Conservation (phyloP, 2,329 filamentous ascomycete genomes). For the Pezicula neosporulosa region DNA sequence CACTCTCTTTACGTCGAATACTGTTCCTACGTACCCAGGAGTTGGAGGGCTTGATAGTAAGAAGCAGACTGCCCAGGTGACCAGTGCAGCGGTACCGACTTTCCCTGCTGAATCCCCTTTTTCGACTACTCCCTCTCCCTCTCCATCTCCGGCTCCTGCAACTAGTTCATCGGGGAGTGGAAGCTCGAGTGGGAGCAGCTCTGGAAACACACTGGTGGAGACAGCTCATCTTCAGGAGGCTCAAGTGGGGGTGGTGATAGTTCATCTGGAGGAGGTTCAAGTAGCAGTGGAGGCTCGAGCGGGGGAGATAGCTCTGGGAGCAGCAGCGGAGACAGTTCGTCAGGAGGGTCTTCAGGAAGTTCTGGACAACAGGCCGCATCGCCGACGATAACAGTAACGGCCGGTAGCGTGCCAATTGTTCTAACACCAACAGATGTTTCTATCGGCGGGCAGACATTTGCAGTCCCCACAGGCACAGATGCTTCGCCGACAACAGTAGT, state of each 20-base stretch:
- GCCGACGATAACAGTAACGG: conserved; percentile 6
- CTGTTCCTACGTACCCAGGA: conserved; percentile 8
- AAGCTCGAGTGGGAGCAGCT: too few relatives aligned
- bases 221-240: too few relatives aligned
- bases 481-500: conserved; percentile 9
- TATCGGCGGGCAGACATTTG: conserved; percentile 19
- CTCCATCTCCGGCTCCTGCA: too few relatives aligned
- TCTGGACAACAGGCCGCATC: neutral
- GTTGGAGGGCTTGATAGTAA: neutral
- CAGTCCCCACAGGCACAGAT: conserved; percentile 5
- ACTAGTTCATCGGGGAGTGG: too few relatives aligned
- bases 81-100: neutral
- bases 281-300: too few relatives aligned
- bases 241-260: too few relatives aligned
- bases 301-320: too few relatives aligned
- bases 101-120: neutral
- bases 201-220: too few relatives aligned
- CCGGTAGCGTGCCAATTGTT: conserved; percentile 16
- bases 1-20: conserved; percentile 12
- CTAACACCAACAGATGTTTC: conserved; percentile 16
- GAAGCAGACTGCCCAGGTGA: neutral
- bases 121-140: neutral
- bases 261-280: neutral
- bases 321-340: neutral
- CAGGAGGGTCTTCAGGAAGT: neutral